A percentile compares a stretch with the other conserved stretches of the same genome.
phyloP scores from a whole-genome alignment of 2,329 filamentous ascomycete species.

The Diaporthe velutina region DNA sequence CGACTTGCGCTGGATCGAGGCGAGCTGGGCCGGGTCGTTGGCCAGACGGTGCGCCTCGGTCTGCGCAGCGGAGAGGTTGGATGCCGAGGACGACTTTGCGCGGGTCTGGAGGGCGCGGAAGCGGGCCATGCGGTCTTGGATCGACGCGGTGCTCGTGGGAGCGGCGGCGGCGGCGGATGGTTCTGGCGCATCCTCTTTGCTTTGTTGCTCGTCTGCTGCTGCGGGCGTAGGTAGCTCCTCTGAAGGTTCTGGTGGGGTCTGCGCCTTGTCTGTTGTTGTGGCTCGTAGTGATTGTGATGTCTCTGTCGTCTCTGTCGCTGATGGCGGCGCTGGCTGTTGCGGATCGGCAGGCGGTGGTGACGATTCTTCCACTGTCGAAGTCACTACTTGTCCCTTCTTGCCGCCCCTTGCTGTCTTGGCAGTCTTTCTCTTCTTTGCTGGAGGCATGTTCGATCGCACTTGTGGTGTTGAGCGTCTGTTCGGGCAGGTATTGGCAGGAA shows the following conservation, averaged over 20 bases:
- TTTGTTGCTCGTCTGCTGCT: conserved; percentile 29
- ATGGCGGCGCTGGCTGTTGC: conserved; percentile 27
- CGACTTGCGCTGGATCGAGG: conserved; percentile 84
- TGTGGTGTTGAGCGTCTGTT: conserved; percentile 21
- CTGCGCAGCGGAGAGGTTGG: conserved; percentile 86
- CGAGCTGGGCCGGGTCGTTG: conserved; percentile 82
- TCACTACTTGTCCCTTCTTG: conserved; percentile 35
- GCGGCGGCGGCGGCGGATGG: conserved; percentile 36
- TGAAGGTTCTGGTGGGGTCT: conserved; percentile 28
- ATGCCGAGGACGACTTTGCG: conserved; percentile 77
- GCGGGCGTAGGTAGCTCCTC: conserved; percentile 34
- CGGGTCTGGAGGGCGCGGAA: conserved; percentile 91
- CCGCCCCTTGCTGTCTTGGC: conserved; percentile 37
- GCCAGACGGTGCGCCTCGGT: conserved; percentile 84
- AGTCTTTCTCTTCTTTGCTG: conserved; percentile 49
- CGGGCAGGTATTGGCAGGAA: not conserved
- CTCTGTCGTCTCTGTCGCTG: not conserved
- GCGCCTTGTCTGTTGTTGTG: conserved; percentile 21
- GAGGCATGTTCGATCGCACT: conserved; percentile 44
- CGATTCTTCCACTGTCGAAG: conserved; percentile 32
- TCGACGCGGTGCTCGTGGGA: conserved; percentile 56
- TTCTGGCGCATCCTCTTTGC: conserved; percentile 29
- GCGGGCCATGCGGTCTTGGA: conserved; percentile 79
- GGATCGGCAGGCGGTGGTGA: conserved; percentile 34
- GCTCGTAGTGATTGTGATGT: conserved; percentile 3